Evolutionary conservation across 768 basidiomycete species (phyloP).

Genomic region (Lentinula sp.): DNA sequence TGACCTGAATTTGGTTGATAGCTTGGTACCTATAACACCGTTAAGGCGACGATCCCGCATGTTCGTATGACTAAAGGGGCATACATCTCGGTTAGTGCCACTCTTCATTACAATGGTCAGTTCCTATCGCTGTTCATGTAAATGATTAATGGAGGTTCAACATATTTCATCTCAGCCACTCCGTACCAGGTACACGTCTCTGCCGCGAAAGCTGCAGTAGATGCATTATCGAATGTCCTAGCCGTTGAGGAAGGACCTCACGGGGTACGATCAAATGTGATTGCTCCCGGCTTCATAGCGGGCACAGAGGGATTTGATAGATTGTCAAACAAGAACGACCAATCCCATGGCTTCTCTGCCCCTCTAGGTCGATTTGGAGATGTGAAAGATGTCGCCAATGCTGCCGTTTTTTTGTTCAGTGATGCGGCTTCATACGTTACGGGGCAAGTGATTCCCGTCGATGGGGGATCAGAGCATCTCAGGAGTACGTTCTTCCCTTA

Average conservation of each 20-base stretch:
- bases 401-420: conserved; percentile 77
- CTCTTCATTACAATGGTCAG: conserved; percentile 75
- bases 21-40: conserved; percentile 90
- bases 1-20: conserved; percentile 19
- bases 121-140: not conserved
- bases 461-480: conserved; percentile 58
- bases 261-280: conserved; percentile 88
- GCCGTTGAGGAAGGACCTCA: conserved; percentile 93
- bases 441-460: conserved; percentile 68
- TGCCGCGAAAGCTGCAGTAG: conserved; percentile 91
- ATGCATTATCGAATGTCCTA: conserved; percentile 79
- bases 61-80: conserved; percentile 47
- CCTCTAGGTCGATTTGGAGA: conserved; percentile 52
- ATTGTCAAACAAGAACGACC: conserved; percentile 24
- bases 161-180: conserved; percentile 41
- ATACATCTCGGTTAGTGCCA: conserved; percentile 87
- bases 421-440: conserved; percentile 72
- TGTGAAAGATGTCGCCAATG: conserved; percentile 62
- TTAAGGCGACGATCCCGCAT: conserved; percentile 77
- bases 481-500: conserved; percentile 48
- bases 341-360: conserved; percentile 11
- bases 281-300: conserved; percentile 78
- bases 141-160: conserved; percentile 4
- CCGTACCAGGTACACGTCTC: conserved; percentile 92
- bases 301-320: conserved; percentile 72